Percentiles rank a stretch among this genome's conserved stretches.
Evolutionary conservation across 306 rosid genomes (phyloP).

Genomic region (Vigna angularis): DNA sequence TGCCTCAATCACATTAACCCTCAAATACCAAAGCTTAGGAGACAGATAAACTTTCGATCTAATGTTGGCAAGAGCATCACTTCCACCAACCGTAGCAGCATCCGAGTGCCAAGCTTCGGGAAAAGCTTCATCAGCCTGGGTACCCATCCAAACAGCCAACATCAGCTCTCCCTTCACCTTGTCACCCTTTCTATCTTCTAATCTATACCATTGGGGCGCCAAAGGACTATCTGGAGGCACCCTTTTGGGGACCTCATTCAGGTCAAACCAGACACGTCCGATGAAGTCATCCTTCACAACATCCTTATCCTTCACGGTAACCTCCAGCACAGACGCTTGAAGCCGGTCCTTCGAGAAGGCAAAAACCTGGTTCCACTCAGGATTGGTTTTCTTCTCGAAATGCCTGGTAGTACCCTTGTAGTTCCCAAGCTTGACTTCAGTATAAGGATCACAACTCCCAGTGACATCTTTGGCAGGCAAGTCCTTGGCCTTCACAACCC

Average conservation of each 20-base stretch:
- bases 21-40: slow-evolving; percentile 97
- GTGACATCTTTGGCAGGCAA: slow-evolving; percentile 84
- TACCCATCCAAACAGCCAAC: slow-evolving; percentile 99
- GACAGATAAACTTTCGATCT: slow-evolving; percentile 97
- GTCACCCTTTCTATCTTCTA: slow-evolving; percentile 73
- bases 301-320: slow-evolving; percentile 91
- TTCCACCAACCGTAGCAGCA: slow-evolving; percentile 83
- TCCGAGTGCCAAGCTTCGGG: slow-evolving; percentile 99
- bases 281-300: slow-evolving; percentile 88
- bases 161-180: slow-evolving; percentile 88
- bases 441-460: slow-evolving; percentile 94
- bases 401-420: slow-evolving; percentile 92
- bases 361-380: slow-evolving; percentile 97
- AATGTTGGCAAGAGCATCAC: slow-evolving; percentile 83
- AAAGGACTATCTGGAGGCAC: slow-evolving; percentile 97
- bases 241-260: slow-evolving; percentile 87
- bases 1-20: slow-evolving; percentile 95
- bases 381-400: slow-evolving; percentile 88
- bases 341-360: slow-evolving; percentile 90
- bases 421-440: slow-evolving; percentile 90
- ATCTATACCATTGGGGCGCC: slow-evolving; percentile 95
- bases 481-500: slow-evolving; percentile 91
- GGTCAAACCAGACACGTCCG: slow-evolving; percentile 74
- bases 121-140: slow-evolving; percentile 97
- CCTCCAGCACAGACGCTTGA: slow-evolving; percentile 86